phyloP scores from a whole-genome alignment of 495 filamentous ascomycete genomes.

The Hyaloscypha hepaticicola region DNA sequence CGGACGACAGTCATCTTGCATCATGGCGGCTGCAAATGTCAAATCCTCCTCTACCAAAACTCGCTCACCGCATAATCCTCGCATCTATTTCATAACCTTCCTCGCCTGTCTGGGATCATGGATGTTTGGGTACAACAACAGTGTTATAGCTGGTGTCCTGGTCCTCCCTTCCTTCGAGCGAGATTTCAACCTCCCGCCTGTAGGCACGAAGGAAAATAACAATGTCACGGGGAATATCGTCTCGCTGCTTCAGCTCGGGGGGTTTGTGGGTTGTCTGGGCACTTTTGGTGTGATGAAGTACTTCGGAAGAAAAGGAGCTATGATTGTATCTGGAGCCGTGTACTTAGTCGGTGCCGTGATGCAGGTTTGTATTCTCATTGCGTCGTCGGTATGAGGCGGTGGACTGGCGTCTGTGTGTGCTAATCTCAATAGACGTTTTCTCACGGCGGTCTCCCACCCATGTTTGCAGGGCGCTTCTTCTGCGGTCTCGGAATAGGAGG shows the following conservation, averaged over 20 bases:
- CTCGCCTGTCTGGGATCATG: slow-evolving; percentile 25
- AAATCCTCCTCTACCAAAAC: neutral
- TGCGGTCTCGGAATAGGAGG: slow-evolving; percentile 18
- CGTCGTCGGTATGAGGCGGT: neutral
- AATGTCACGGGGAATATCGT: slow-evolving; percentile 21
- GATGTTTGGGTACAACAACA: slow-evolving; percentile 30
- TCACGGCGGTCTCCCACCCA: slow-evolving; percentile 9
- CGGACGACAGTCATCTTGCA: neutral
- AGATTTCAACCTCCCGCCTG: slow-evolving; percentile 16
- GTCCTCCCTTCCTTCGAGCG: slow-evolving; percentile 20
- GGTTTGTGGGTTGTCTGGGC: slow-evolving; percentile 14
- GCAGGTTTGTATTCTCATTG: slow-evolving; percentile 17
- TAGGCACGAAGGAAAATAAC: slow-evolving; percentile 11
- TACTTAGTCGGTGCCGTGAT: slow-evolving; percentile 20
- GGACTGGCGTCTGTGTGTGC: neutral
- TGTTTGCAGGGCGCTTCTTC: slow-evolving; percentile 21
- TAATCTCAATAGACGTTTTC: slow-evolving; percentile 19
- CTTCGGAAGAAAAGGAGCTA: slow-evolving; percentile 17
- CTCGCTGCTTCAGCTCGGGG: slow-evolving; percentile 23
- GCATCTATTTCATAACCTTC: slow-evolving; percentile 19
- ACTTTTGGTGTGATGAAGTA: slow-evolving; percentile 9
- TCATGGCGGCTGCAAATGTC: neutral
- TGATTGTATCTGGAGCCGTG: slow-evolving; percentile 10
- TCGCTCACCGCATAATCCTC: slow-evolving; percentile 13
- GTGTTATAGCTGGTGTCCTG: slow-evolving; percentile 17